Evolutionary conservation across 1,139 yeast species (phyloP), one percentile per base, ranked within the genome.

Genomic region (Zygosaccharomyces sapae): DNA sequence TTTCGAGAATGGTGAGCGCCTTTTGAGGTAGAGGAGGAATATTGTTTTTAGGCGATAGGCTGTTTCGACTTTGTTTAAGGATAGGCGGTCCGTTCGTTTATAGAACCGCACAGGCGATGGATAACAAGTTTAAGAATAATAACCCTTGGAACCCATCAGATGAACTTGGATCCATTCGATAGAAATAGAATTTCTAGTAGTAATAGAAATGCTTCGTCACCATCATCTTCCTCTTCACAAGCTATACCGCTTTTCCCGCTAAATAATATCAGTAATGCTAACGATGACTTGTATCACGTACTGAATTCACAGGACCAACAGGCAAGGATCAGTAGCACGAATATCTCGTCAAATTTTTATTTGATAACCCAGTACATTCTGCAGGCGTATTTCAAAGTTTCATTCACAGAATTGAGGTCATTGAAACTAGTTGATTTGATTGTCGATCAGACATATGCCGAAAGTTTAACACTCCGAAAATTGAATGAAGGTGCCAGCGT

Each of bases 381-480:
- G 33, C 63, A 59, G 37, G 47, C 55, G 10, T 59, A 58, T 44
- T 61, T 58, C 48, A 57, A 56, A 45, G 65, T 58, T 5, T 48
- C 50, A 10, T 34, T 46, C 9, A 48, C 48, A 33, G 52, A 48
- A 24, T 43, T 60, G 34, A 38, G 46, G 3, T 41, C 53, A 16
- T 44, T 61, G 12, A 55, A 48, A 38, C 43, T 63, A 37, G 55
- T 57, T 31, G 69, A 65, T 45, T 46, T 65, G 31, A 59, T 64
- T 9, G 66, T 63, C 7, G 69, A 65, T 42, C 67, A 63, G 49
- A 63, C 68, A 9, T 65, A 63, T 45, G 61, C 67, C 5, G 63
- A 64, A 43, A 55, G 67, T 4, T 48, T 65, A 40, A 64, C 69
- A 18, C 51, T 65, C 41, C 51, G 69, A 43, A 64, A 61, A 47